A percentile compares a stretch with the other conserved stretches of the same genome.
These are phyloP conservation scores for Pseudocercospora macadamiae DNA, from an alignment of 2,329 filamentous ascomycete species.

Conservation along the genomic window DNA sequence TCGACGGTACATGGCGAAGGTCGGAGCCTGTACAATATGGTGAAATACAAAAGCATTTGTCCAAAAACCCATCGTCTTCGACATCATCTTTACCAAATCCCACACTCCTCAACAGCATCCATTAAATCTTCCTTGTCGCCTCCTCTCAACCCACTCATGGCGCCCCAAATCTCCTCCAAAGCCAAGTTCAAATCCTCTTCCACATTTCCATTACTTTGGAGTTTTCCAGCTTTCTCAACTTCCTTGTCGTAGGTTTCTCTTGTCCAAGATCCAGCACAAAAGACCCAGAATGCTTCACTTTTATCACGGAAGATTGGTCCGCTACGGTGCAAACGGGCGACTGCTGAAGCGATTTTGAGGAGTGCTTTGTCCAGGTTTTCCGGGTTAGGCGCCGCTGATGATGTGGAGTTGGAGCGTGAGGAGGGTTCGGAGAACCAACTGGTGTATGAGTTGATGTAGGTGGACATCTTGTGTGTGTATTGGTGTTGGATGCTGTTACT, in stretches of 20 bases:
- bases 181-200: slow-evolving; percentile 21
- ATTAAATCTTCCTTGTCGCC: slow-evolving; percentile 18
- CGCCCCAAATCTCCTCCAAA: slow-evolving; percentile 16
- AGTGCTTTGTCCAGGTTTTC: slow-evolving; percentile 19
- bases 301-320: slow-evolving; percentile 9
- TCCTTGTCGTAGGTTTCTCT: slow-evolving; percentile 17
- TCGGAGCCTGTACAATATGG: not conserved
- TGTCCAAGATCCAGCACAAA: slow-evolving; percentile 21
- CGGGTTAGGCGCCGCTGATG: not conserved
- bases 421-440: not conserved
- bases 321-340: slow-evolving; percentile 22
- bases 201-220: not conserved
- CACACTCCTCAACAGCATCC: slow-evolving; percentile 43
- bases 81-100: slow-evolving; percentile 38
- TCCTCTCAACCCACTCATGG: slow-evolving; percentile 17
- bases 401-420: not conserved
- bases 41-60: too few relatives aligned
- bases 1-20: slow-evolving; percentile 5
- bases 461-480: not conserved
- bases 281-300: slow-evolving; percentile 26
- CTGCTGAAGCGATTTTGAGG: slow-evolving; percentile 14
- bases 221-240: slow-evolving; percentile 1
- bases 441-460: not conserved
- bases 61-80: not conserved
- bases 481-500: not conserved